phyloP scores from a whole-genome alignment of 371 early-diverging fungal genomes.

The Mucor piriformis region DNA sequence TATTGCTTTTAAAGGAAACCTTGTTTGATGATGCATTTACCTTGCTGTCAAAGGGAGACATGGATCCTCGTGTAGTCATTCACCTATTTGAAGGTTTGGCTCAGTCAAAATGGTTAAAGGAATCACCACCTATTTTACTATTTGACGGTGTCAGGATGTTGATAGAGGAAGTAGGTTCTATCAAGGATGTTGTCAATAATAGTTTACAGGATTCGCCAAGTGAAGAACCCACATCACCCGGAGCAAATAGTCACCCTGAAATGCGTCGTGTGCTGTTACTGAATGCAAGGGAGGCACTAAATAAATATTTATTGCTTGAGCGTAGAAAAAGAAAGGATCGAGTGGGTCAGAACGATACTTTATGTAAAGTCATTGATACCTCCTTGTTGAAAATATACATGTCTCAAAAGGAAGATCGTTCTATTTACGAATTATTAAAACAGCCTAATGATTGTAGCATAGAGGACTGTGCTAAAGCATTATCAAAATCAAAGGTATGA shows the following conservation, averaged over 20 bases:
- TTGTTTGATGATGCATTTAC: slow-evolving; percentile 72
- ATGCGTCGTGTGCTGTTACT: slow-evolving; percentile 49
- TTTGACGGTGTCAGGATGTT: slow-evolving; percentile 51
- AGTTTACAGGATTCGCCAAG: neutral
- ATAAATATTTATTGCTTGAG: slow-evolving; percentile 48
- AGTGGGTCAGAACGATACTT: slow-evolving; percentile 31
- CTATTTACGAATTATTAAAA: slow-evolving; percentile 52
- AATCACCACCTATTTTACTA: slow-evolving; percentile 32
- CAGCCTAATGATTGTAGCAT: slow-evolving; percentile 58
- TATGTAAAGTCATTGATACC: slow-evolving; percentile 67
- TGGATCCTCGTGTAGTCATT: slow-evolving; percentile 68
- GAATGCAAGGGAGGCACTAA: slow-evolving; percentile 64
- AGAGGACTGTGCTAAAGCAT: slow-evolving; percentile 52
- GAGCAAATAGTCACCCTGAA: slow-evolving; percentile 12
- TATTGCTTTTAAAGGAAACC: slow-evolving; percentile 65
- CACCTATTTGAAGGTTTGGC: slow-evolving; percentile 61
- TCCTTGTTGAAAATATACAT: slow-evolving; percentile 67
- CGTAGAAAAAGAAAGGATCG: slow-evolving; percentile 36
- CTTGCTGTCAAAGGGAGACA: slow-evolving; percentile 63
- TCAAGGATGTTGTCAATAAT: slow-evolving; percentile 56
- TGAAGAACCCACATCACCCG: neutral
- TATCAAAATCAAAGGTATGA: slow-evolving; percentile 51
- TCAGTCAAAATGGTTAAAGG: slow-evolving; percentile 30
- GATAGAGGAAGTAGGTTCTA: slow-evolving; percentile 40
- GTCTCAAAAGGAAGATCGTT: slow-evolving; percentile 40